Evolutionary conservation across 495 filamentous ascomycete genomes (phyloP), one percentile per base, ranked within the genome.

Genomic region (Neurospora hispaniola): DNA sequence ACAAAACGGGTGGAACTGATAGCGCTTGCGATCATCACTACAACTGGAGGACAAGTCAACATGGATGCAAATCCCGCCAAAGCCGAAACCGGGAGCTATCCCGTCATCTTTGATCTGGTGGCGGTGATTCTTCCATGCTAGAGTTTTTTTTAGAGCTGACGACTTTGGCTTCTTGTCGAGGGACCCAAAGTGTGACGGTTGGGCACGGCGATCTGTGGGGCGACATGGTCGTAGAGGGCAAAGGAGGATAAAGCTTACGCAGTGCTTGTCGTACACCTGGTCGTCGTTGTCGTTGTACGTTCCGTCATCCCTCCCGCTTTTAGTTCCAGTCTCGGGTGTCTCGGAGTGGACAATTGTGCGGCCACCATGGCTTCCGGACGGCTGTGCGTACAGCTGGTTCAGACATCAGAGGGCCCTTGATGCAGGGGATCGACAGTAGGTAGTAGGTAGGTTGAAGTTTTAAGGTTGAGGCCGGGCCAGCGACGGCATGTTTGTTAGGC

Each of bases 211-310:
- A 27, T 43, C 48, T 35, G 48, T 9, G 39, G 38, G 31, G 35
- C 40, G 38, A 20, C 27, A 35, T 3, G 20, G 39, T 18, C 10
- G 59, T 41, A 38, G 68, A 40, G 40, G 48, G 62, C 3, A 48
- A 66, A 42, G 66, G 27, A 18, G 39, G 23, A 40, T 27, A 20
- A 42, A 71, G 42, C 78, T 75, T 70, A 79, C 78, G 76, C 78
- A 79, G 70, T 78, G 73, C 62, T 79, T 79, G 71, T 79, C 77
- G 31, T 42, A 12, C 18, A 71, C 38, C 31, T 70, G 43, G 69
- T 73, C 73, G 41, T 70, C 69, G 23, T 73, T 62, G 73, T 73
- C 71, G 73, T 77, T 71, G 54, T 62, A 62, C 54, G 54, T 35
- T 62, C 54, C 54, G 54, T 62, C 54, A 62, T 62, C 27, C 54